Conservation (phyloP, 1,284 basidiomycete species). For the Pholiota adiposa region DNA sequence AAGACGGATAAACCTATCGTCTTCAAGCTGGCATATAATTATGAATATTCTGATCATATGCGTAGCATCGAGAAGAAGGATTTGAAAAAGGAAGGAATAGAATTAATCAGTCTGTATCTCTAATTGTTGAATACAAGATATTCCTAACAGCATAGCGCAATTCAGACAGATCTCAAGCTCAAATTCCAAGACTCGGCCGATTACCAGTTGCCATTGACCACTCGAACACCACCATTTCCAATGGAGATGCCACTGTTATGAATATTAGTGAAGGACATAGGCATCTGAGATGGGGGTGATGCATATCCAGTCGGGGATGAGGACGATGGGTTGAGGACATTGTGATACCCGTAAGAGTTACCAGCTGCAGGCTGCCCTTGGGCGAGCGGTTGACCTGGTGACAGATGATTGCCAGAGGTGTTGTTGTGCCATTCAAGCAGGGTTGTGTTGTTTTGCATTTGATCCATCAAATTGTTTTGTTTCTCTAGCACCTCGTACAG, state of each 20-base stretch:
- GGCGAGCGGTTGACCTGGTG: background rate
- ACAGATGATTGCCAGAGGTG: background rate
- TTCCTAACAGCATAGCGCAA: background rate
- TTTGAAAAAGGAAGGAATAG: slow-evolving; percentile 7
- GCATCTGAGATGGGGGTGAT: background rate
- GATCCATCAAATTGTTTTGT: background rate
- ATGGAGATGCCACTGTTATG: background rate
- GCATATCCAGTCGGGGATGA: background rate
- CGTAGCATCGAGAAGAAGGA: slow-evolving; percentile 8
- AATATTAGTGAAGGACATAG: background rate
- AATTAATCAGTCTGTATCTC: slow-evolving; percentile 8
- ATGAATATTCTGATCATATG: background rate
- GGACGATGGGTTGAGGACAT: too few species aligned
- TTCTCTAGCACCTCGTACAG: background rate
- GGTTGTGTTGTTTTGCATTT: background rate
- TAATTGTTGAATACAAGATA: background rate
- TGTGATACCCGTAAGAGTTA: background rate
- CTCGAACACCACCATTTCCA: background rate
- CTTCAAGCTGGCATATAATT: slow-evolving; percentile 7
- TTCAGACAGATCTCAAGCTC: background rate
- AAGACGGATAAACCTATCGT: slow-evolving; percentile 2
- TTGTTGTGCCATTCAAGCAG: background rate
- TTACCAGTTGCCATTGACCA: background rate
- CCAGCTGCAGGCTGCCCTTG: background rate
- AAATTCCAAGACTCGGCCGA: background rate